phyloP scores from a whole-genome alignment of 2,329 filamentous ascomycete species.

The Cladosporium sphaerospermum region DNA sequence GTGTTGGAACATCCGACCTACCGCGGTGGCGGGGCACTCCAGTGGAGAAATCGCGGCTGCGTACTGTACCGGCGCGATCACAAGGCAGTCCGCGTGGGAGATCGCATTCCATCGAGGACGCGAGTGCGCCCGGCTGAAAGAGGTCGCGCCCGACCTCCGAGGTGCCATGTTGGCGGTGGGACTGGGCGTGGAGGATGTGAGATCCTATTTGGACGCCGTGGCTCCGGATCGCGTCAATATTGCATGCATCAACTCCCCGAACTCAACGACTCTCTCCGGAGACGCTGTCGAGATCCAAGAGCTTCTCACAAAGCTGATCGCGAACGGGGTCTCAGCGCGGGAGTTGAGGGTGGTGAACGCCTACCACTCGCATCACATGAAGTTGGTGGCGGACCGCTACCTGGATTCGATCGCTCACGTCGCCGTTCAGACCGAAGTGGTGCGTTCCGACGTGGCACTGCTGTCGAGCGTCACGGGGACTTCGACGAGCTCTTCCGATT shows the following conservation, averaged over 20 bases:
- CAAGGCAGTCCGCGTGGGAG: slow-evolving; percentile 12
- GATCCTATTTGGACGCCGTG: slow-evolving; percentile 7
- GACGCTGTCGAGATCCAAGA: slow-evolving; percentile 33
- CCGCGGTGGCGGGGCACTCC: slow-evolving; percentile 23
- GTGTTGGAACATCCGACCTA: slow-evolving; percentile 16
- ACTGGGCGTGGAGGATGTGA: slow-evolving; percentile 21
- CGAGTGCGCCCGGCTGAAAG: neutral
- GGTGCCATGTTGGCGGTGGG: slow-evolving; percentile 34
- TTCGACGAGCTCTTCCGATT: neutral
- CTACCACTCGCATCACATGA: slow-evolving; percentile 38
- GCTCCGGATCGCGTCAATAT: slow-evolving; percentile 18
- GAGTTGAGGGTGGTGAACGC: slow-evolving; percentile 32
- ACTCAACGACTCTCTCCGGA: slow-evolving; percentile 41
- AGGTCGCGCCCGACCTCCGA: neutral
- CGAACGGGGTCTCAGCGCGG: slow-evolving; percentile 34
- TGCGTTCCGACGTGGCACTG: neutral
- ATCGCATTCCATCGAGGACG: slow-evolving; percentile 17
- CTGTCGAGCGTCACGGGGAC: neutral
- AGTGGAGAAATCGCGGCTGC: slow-evolving; percentile 28
- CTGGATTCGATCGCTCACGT: neutral
- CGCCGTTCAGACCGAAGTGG: neutral
- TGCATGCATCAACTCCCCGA: slow-evolving; percentile 36
- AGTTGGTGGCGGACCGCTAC: neutral
- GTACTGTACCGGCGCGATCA: slow-evolving; percentile 17
- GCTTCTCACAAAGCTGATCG: slow-evolving; percentile 26